Percentiles rank a stretch among this genome's conserved stretches.
Conservation (phyloP, 2,329 filamentous ascomycete species). For the Periconia sp. region DNA sequence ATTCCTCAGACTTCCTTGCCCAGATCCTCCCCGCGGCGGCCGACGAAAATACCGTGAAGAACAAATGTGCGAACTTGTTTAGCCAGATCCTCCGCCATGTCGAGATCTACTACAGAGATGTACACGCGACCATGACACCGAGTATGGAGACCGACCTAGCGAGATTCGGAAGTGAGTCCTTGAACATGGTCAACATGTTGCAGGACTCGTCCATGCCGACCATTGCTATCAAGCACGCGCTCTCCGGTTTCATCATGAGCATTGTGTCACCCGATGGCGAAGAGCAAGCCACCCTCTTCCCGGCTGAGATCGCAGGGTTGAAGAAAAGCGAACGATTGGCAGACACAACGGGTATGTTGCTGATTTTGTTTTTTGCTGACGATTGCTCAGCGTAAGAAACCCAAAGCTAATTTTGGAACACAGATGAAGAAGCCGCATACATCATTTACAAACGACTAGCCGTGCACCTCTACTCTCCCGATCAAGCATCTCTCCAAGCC, state of each 20-base stretch:
- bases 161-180: constrained; percentile 22
- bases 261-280: constrained; percentile 21
- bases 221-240: constrained; percentile 33
- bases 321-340: constrained; percentile 7
- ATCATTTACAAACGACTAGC: constrained; percentile 30
- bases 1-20: constrained; percentile 16
- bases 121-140: constrained; percentile 36
- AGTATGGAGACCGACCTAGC: constrained; percentile 34
- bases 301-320: constrained; percentile 21
- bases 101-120: constrained; percentile 37
- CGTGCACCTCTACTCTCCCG: constrained; percentile 26
- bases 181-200: constrained; percentile 28
- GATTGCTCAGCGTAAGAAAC: no score
- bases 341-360: constrained; percentile 7
- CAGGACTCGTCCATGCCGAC: constrained; percentile 27
- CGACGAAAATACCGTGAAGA: constrained; percentile 23
- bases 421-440: constrained; percentile 21
- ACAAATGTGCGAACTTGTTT: constrained; percentile 25
- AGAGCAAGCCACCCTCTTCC: constrained; percentile 23
- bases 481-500: constrained; percentile 2
- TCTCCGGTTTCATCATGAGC: constrained; percentile 26
- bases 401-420: not conserved
- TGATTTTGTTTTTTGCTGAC: not conserved
- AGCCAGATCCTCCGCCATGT: constrained; percentile 29
- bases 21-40: constrained; percentile 26